Evolutionary conservation across 495 filamentous ascomycete species (phyloP).

Genomic region (Alectoria sarmentosa): DNA sequence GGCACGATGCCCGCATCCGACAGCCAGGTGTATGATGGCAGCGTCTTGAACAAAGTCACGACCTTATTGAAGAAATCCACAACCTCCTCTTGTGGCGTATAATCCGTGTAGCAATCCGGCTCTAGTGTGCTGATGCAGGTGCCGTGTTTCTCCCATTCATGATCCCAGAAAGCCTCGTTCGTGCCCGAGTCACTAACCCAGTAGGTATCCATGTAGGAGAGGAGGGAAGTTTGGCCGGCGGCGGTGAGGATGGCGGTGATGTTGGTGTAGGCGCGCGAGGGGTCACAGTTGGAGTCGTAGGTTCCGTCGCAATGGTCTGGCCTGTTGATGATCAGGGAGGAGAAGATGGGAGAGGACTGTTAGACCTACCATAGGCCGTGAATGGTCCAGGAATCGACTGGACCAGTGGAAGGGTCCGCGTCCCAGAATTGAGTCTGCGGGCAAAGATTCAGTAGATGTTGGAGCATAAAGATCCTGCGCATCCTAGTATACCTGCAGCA

Average conservation of each 20-base stretch:
- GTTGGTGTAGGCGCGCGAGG: constrained; percentile 58
- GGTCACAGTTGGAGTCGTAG: constrained; percentile 67
- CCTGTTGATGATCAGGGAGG: constrained; percentile 32
- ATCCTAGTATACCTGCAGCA: constrained; percentile 39
- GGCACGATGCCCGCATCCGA: constrained; percentile 43
- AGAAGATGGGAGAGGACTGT: constrained; percentile 1
- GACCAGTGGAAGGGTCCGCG: constrained; percentile 58
- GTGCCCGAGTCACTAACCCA: constrained; percentile 65
- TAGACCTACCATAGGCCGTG: constrained; percentile 68
- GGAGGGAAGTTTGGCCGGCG: constrained; percentile 52
- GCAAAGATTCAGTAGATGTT: background rate
- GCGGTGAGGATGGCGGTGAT: constrained; percentile 60
- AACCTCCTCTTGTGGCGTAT: constrained; percentile 54
- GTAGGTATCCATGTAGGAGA: constrained; percentile 69
- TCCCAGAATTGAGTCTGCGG: constrained; percentile 84
- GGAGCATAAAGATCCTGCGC: background rate
- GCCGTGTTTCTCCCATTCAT: constrained; percentile 85
- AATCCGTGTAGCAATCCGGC: constrained; percentile 63
- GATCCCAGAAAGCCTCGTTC: constrained; percentile 67
- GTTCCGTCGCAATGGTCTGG: constrained; percentile 83
- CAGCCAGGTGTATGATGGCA: constrained; percentile 43
- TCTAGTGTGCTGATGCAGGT: constrained; percentile 56
- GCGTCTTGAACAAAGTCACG: constrained; percentile 41
- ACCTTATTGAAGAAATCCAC: constrained; percentile 56
- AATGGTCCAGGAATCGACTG: constrained; percentile 73